Evolutionary conservation across 129 eudicot species (phyloP), one percentile per base, ranked within the genome.

Genomic region (Deinandra increscens): DNA sequence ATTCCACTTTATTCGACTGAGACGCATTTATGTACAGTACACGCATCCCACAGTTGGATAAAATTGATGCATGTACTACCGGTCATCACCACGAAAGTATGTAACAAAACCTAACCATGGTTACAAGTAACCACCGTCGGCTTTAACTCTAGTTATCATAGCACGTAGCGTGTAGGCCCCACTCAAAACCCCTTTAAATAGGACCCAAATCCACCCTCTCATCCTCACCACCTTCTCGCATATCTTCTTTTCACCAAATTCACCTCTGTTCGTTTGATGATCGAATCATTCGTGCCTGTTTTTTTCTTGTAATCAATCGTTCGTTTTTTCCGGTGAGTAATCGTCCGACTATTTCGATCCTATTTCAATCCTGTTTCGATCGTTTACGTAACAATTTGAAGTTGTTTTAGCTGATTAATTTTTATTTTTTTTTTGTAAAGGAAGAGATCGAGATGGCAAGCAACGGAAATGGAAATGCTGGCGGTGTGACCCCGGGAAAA

Each of bases 401-500:
- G 34, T 42, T 38, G 45, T 70, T 65, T n/a, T n/a, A n/a, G 13
- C 19, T 33, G 26, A 60, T 4, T 60, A 9, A 8, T 15, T 60
- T n/a, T n/a, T n/a, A n/a, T n/a, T n/a, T 15, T 68, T 9, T 68
- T 43, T 63, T 41, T 66, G 60, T 68, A 63, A 59, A 7, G 43
- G 50, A 48, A 65, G 69, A 17, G 14, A 50, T 77, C 33, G 80
- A 75, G 71, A 86, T 86, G 94, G 94, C 94, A 11, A 68, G 78
- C 6, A 83, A 68, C 20, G 82, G 79, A 41, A 75, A 81, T 33
- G 81, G 72, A 67, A 72, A 76, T 56, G 84, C 53, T 62, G 66
- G 19, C 65, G 12, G n/a, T n/a, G n/a, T n/a, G n/a, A n/a, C n/a
- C n/a, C n/a, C n/a, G n/a, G n/a, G 78, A 39, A 77, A 69, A 69